A percentile compares a stretch with the other conserved stretches of the same genome.
These are phyloP conservation scores for Neobulgaria alba DNA, from an alignment of 2,329 filamentous ascomycete genomes.

Conservation along the genomic window DNA sequence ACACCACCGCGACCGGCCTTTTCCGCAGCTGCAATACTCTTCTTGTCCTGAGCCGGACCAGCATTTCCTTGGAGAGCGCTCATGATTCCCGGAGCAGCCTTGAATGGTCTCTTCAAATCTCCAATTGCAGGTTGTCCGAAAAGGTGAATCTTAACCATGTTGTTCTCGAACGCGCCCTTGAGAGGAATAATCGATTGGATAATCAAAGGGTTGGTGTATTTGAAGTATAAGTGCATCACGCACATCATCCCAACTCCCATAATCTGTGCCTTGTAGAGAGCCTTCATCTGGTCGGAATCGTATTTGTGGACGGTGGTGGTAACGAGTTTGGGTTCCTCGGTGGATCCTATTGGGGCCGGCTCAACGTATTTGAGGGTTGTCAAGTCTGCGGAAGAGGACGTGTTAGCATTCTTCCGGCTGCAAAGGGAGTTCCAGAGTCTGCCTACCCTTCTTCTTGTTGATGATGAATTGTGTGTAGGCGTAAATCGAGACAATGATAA, in stretches of 20 bases:
- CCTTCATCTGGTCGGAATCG: conserved; percentile 77
- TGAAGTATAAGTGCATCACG: conserved; percentile 98
- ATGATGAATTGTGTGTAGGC: conserved; percentile 77
- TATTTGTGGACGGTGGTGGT: conserved; percentile 96
- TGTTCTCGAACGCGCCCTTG: conserved; percentile 91
- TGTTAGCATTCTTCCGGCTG: conserved; percentile 1
- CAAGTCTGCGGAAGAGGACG: conserved; percentile 57
- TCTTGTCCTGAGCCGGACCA: conserved; percentile 77
- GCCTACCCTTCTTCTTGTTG: conserved; percentile 92
- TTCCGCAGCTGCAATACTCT: conserved; percentile 73
- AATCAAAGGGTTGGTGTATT: conserved; percentile 98
- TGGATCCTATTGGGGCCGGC: conserved; percentile 83
- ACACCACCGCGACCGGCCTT: conserved; percentile 62
- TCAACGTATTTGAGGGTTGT: conserved; percentile 99
- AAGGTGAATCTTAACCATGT: conserved; percentile 92
- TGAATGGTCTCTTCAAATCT: conserved; percentile 94
- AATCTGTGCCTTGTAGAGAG: conserved; percentile 78
- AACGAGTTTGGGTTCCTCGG: conserved; percentile 90
- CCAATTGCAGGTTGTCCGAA: conserved; percentile 79
- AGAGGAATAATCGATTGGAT: conserved; percentile 98
- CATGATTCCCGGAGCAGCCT: conserved; percentile 76
- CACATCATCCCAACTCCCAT: conserved; percentile 98
- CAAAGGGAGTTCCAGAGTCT: no score
- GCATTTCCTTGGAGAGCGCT: conserved; percentile 59
- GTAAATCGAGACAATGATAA: conserved; percentile 80